Conservation (phyloP, 164 flowering plant species). For the Houttuynia cordata region DNA sequence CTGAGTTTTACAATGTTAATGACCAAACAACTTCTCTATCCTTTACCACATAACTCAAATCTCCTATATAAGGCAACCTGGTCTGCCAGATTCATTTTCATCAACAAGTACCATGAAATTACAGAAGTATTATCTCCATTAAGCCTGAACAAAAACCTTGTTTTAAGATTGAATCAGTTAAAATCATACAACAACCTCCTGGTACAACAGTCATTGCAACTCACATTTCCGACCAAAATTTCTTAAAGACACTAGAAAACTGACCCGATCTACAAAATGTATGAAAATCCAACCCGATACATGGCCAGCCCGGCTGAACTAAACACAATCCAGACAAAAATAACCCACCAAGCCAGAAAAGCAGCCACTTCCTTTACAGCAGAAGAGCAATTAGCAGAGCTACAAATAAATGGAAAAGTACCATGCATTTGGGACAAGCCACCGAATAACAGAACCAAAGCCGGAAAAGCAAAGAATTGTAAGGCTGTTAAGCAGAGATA, state of each 20-base stretch:
- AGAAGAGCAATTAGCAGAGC: constrained; percentile 35
- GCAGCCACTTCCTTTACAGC: constrained; percentile 47
- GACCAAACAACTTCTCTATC: too few relatives aligned
- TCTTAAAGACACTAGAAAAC: background rate
- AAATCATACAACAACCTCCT: too few relatives aligned
- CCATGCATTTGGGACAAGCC: constrained; percentile 57
- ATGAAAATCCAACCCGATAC: constrained; percentile 53
- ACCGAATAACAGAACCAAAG: constrained; percentile 52
- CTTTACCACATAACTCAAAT: too few relatives aligned
- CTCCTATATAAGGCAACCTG: too few relatives aligned
- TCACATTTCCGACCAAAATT: background rate
- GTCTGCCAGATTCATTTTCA: too few relatives aligned
- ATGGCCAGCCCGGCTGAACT: constrained; percentile 44
- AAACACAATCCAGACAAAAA: constrained; percentile 49
- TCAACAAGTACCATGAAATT: too few relatives aligned
- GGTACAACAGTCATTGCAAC: background rate
- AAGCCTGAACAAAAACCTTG: too few relatives aligned
- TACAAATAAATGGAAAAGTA: constrained; percentile 21
- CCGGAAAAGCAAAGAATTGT: constrained; percentile 67
- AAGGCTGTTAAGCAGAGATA: constrained; percentile 55
- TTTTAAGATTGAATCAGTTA: too few relatives aligned
- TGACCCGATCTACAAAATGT: constrained; percentile 38
- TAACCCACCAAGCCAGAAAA: constrained; percentile 90
- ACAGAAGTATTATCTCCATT: too few relatives aligned
- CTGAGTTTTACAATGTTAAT: too few relatives aligned